Conservation (phyloP, 371 early-diverging fungal genomes). For the Apophysomyces ossiformis region DNA sequence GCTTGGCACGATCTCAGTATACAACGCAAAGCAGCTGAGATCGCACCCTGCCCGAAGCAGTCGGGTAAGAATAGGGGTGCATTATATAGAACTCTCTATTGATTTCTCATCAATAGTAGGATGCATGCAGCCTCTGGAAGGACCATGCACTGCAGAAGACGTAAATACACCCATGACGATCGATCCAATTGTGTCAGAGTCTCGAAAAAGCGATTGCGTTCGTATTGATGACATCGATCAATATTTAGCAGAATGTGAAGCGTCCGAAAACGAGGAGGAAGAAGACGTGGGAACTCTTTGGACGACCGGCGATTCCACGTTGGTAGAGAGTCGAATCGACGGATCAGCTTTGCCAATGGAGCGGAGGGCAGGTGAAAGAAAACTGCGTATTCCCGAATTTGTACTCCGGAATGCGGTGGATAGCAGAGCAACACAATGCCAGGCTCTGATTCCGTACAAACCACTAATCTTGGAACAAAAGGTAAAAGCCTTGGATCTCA, state of each 20-base stretch:
- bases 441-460: neutral
- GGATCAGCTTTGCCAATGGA: constrained; percentile 37
- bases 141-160: neutral
- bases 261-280: neutral
- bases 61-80: neutral
- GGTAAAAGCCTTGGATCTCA: neutral
- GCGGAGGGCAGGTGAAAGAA: constrained; percentile 30
- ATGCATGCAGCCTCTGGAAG: neutral
- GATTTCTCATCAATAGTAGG: neutral
- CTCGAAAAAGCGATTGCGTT: neutral
- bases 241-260: neutral
- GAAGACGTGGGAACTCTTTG: neutral
- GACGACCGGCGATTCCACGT: neutral
- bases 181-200: neutral
- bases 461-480: neutral
- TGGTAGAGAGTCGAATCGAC: constrained; percentile 20
- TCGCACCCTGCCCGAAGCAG: neutral
- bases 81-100: neutral
- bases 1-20: neutral
- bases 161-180: neutral
- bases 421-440: neutral
- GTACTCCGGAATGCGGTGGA: constrained; percentile 18
- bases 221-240: constrained; percentile 1
- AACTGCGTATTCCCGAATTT: constrained; percentile 42
- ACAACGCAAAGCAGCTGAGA: neutral